phyloP scores from a whole-genome alignment of 305 asterid genomes.

The Solanum hybrid region DNA sequence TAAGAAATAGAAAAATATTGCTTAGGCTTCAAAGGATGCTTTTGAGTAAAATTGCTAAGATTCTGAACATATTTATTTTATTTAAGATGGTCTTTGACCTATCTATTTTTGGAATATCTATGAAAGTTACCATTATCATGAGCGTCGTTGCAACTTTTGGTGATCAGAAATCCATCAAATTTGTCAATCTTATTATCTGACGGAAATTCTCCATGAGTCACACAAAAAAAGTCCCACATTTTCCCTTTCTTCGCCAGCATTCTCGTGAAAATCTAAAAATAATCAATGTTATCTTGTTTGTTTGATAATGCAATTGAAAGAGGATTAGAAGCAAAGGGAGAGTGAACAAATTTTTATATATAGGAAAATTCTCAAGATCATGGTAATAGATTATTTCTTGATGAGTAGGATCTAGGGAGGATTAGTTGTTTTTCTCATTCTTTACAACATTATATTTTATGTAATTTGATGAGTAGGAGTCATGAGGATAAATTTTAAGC shows the following conservation, averaged over 20 bases:
- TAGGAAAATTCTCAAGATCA: background rate
- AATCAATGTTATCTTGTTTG: background rate
- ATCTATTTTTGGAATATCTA: background rate
- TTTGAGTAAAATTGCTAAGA: background rate
- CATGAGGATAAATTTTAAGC: background rate
- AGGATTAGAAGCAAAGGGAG: background rate
- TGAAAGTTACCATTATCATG: background rate
- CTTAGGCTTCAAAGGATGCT: background rate
- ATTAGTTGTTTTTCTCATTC: background rate
- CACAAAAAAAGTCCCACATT: background rate
- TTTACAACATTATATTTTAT: no score
- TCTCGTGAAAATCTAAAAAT: background rate
- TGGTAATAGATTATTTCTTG: background rate
- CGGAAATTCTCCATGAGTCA: background rate
- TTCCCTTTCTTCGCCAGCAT: background rate
- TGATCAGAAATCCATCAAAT: background rate
- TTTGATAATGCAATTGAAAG: background rate
- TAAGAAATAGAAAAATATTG: no score
- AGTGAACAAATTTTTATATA: background rate
- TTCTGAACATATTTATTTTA: no score
- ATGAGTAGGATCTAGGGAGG: background rate
- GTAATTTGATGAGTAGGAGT: background rate
- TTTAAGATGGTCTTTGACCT: background rate
- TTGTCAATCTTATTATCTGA: no score
- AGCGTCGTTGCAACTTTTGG: background rate